Base-by-base conservation (phyloP, 2,329 filamentous ascomycete genomes). In the Aspergillus puulaauensis region DNA sequence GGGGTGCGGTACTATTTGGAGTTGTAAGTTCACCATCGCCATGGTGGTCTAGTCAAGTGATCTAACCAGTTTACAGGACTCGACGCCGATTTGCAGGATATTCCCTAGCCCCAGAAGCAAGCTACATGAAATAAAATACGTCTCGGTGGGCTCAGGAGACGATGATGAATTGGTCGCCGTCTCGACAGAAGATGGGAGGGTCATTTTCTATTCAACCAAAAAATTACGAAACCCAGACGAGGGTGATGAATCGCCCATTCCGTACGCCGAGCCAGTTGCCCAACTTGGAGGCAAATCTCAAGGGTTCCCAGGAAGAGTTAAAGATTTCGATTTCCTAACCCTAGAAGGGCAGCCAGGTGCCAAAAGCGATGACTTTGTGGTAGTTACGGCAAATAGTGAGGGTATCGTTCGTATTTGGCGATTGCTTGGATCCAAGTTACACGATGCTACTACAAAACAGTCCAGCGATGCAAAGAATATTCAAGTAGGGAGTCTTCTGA, bases 161-260 rank as follows among this genome's bases (percentile, higher is more conserved):
- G 76, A 77, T 49, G 75, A 76, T 21, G 83, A 86, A 37, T 73
- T 93, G 6, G 75, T 98, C 43, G 87, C 89, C 0, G 80, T 95
- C 1, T 91, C 91, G 2, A 97, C 95, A 0, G 95, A 98, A 72
- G 93, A 98, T 71, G 95, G 95, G 1, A 83, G 90, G 52, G 83
- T 98, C 37, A 70, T 96, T 52, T 91, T 98, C 73, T 96, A 91
- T 73, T 88, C 89, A 39, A 92, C 91, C 2, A 81, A 79, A 48
- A 72, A 73, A 41, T 56, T 68, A 31, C 72, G 66, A 44, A 72
- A 75, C 39, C 67, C 73, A 21, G 71, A 74, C 11, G 78, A 80
- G 14, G 75, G 80, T 27, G 73, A 76, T 19, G 78, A 79, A 21
- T 75, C 87, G 47, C 78, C 82, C 6, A 80, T 86, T 19, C 89